These are phyloP conservation scores for Candida adriatica DNA, from an alignment of 805 yeast genomes.

Conservation along the genomic window DNA sequence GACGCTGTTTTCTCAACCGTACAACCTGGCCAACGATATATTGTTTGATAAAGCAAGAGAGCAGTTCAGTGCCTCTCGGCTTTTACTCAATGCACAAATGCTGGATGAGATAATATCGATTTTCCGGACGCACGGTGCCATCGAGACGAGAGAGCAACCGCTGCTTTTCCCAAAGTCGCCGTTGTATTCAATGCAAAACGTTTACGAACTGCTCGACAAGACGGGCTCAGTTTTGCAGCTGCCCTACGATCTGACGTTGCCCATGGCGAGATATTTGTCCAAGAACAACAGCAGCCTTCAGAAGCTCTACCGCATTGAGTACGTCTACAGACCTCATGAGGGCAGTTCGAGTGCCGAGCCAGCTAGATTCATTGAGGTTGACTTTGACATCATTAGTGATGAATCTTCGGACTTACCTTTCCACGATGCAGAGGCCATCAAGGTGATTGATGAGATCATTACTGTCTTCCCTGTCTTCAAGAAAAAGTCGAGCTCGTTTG, in stretches of 20 bases:
- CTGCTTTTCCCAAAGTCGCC: slow-evolving; percentile 78
- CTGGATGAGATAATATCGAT: slow-evolving; percentile 52
- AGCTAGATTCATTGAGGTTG: slow-evolving; percentile 70
- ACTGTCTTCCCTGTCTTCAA: slow-evolving; percentile 61
- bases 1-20: slow-evolving; percentile 78
- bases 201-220: slow-evolving; percentile 75
- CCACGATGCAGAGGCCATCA: slow-evolving; percentile 85
- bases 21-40: slow-evolving; percentile 76
- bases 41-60: slow-evolving; percentile 54
- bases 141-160: slow-evolving; percentile 62
- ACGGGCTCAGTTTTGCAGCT: slow-evolving; percentile 85
- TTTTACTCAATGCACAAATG: slow-evolving; percentile 53
- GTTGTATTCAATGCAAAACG: slow-evolving; percentile 54
- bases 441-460: slow-evolving; percentile 71
- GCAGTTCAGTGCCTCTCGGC: slow-evolving; percentile 34
- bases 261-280: slow-evolving; percentile 81
- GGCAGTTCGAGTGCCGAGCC: slow-evolving; percentile 62
- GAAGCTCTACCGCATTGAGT: slow-evolving; percentile 70
- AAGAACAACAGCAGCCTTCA: slow-evolving; percentile 43
- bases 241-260: slow-evolving; percentile 85
- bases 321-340: slow-evolving; percentile 69
- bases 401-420: slow-evolving; percentile 40
- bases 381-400: slow-evolving; percentile 68
- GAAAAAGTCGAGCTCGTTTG: slow-evolving; percentile 46
- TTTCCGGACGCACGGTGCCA: slow-evolving; percentile 80